phyloP scores from a whole-genome alignment of 2,329 filamentous ascomycete species.

The Pyrenophora graminea region DNA sequence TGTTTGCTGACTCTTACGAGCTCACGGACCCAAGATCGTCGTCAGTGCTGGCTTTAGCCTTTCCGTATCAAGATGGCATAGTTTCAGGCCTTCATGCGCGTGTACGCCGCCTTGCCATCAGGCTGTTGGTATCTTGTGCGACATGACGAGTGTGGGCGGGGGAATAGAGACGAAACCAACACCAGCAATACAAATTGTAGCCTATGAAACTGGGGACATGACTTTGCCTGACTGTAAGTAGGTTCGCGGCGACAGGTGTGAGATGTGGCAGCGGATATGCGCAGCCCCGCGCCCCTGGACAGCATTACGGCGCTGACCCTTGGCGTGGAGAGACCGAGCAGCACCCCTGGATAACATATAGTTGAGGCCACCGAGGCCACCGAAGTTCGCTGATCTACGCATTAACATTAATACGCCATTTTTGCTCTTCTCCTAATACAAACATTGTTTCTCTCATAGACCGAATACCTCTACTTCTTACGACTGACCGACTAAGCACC shows the following conservation, averaged over 20 bases:
- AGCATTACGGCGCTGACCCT: constrained; percentile 11
- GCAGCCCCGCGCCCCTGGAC: constrained; percentile 25
- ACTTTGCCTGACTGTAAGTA: constrained; percentile 17
- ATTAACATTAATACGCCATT: constrained; percentile 22
- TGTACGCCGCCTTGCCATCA: constrained; percentile 7
- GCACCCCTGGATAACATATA: constrained; percentile 30
- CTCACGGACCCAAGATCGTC: constrained; percentile 6
- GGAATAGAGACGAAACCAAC: constrained; percentile 7
- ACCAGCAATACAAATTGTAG: constrained; percentile 6
- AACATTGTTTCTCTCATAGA: constrained; percentile 22
- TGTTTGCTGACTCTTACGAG: constrained; percentile 16
- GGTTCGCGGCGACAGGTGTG: constrained; percentile 10
- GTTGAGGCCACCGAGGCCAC: constrained; percentile 21
- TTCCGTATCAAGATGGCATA: constrained; percentile 20
- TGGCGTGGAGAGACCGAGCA: constrained; percentile 22
- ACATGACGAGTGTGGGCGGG: constrained; percentile 14
- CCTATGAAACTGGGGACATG: constrained; percentile 15
- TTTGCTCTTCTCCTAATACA: constrained; percentile 19
- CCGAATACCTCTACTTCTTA: constrained; percentile 11
- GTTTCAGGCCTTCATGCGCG: constrained; percentile 25
- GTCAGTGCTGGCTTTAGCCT: constrained; percentile 10
- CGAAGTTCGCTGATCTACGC: constrained; percentile 26
- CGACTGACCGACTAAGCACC: constrained; percentile 8
- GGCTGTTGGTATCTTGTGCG: constrained; percentile 7
- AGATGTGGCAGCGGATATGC: constrained; percentile 20